phyloP scores from a whole-genome alignment of 1,284 basidiomycete genomes.

The Lentinula novae-zelandiae region DNA sequence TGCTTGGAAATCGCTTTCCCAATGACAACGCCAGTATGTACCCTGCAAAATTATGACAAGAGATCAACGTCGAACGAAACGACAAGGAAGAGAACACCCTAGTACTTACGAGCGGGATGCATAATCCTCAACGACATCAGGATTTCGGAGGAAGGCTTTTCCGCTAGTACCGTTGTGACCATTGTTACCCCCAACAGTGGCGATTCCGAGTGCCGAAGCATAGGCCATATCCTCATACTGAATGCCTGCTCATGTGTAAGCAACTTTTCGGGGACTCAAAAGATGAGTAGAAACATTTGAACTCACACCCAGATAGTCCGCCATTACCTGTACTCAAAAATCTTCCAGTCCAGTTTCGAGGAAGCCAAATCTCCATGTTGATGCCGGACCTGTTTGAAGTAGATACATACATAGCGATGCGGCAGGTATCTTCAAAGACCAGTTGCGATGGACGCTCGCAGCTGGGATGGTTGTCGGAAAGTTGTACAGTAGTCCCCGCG shows the following conservation, averaged over 20 bases:
- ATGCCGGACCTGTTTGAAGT: conserved; percentile 7
- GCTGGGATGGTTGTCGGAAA: conserved; percentile 1
- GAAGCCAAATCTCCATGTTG: conserved; percentile 12
- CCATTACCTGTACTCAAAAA: conserved; percentile 13
- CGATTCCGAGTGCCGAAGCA: conserved; percentile 13
- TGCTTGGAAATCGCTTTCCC: conserved; percentile 15
- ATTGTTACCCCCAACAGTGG: conserved; percentile 16
- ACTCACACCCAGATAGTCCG: conserved; percentile 10
- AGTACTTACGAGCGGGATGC: conserved; percentile 16
- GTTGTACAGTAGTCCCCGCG: neutral
- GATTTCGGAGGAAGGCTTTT: conserved; percentile 14
- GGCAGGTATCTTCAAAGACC: conserved; percentile 1
- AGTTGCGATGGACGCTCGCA: conserved; percentile 2
- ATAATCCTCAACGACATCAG: conserved; percentile 17
- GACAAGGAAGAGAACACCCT: too few species aligned
- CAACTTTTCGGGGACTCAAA: neutral
- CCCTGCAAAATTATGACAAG: neutral
- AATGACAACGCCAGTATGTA: conserved; percentile 15
- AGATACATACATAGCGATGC: neutral
- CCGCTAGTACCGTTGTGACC: conserved; percentile 18
- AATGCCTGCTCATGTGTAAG: neutral
- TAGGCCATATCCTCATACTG: conserved; percentile 13
- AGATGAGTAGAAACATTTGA: neutral
- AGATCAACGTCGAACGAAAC: neutral
- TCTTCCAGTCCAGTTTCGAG: conserved; percentile 10